Conservation (phyloP, 176 grass and related monocot species). For the Ensete glaucum region DNA sequence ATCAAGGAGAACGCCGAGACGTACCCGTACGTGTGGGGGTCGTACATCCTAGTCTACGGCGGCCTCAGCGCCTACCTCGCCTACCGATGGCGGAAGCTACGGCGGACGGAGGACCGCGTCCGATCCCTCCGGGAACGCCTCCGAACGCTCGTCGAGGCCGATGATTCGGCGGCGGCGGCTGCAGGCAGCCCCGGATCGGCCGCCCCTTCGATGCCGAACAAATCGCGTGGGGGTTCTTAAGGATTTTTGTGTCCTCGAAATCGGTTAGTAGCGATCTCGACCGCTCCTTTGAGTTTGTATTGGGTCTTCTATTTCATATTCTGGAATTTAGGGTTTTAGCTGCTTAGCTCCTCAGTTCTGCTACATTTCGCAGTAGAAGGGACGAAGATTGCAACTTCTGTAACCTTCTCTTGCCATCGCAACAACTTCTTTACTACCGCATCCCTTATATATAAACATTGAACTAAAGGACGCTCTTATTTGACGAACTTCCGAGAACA, state of each 20-base stretch:
- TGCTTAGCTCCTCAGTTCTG: too few relatives aligned
- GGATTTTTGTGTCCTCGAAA: too few relatives aligned
- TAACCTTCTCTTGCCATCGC: too few relatives aligned
- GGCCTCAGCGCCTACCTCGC: slow-evolving; percentile 58
- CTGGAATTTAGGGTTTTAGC: neutral
- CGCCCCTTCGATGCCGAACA: neutral
- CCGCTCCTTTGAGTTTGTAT: neutral
- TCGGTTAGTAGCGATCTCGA: neutral
- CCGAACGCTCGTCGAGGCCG: slow-evolving; percentile 49
- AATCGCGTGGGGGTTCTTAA: neutral
- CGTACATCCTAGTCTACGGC: slow-evolving; percentile 94
- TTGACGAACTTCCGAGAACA: too few relatives aligned
- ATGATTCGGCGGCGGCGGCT: slow-evolving; percentile 34
- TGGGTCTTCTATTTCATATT: neutral
- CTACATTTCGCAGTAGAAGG: too few relatives aligned
- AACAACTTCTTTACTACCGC: too few relatives aligned
- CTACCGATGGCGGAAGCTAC: slow-evolving; percentile 78
- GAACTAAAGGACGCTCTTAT: too few relatives aligned
- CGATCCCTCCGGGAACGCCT: slow-evolving; percentile 62
- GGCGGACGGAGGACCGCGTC: slow-evolving; percentile 74
- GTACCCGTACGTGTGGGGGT: slow-evolving; percentile 91
- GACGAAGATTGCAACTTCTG: too few relatives aligned
- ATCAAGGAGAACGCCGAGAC: slow-evolving; percentile 94
- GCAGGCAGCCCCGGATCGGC: neutral
- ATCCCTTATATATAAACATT: too few relatives aligned